Percentiles rank a stretch among this genome's conserved stretches.
These are phyloP conservation scores for Lactifluus rugatus DNA, from an alignment of 768 basidiomycete genomes.

Conservation along the genomic window DNA sequence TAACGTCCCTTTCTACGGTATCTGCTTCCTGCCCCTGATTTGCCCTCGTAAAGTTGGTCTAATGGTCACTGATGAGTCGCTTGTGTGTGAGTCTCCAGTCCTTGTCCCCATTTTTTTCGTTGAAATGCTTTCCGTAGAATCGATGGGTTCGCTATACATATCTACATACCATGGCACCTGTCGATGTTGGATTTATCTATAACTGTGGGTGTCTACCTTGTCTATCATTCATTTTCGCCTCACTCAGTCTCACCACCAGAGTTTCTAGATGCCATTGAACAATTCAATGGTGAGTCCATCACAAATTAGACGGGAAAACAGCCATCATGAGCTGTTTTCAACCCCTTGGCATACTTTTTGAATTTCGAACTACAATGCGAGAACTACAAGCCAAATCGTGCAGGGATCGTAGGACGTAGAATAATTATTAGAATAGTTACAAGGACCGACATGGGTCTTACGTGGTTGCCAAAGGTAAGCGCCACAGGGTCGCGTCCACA, in stretches of 20 bases:
- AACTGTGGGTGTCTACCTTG: background rate
- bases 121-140: background rate
- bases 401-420: background rate
- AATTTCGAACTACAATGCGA: background rate
- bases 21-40: background rate
- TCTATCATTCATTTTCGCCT: background rate
- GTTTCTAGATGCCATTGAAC: background rate
- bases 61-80: background rate
- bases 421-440: slow-evolving; percentile 1
- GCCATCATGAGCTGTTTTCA: background rate
- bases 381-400: background rate
- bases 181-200: background rate
- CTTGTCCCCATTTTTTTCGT: background rate
- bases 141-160: background rate
- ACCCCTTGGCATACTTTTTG: background rate
- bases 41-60: background rate
- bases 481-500: slow-evolving; percentile 14
- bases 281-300: background rate
- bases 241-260: background rate
- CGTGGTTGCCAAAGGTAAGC: slow-evolving; percentile 9
- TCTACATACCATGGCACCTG: too few relatives aligned
- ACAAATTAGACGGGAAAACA: background rate
- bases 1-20: background rate
- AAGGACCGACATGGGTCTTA: background rate
- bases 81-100: background rate